Base-by-base conservation (phyloP, 139 green algal genomes). In the Micractinium sp. region DNA sequence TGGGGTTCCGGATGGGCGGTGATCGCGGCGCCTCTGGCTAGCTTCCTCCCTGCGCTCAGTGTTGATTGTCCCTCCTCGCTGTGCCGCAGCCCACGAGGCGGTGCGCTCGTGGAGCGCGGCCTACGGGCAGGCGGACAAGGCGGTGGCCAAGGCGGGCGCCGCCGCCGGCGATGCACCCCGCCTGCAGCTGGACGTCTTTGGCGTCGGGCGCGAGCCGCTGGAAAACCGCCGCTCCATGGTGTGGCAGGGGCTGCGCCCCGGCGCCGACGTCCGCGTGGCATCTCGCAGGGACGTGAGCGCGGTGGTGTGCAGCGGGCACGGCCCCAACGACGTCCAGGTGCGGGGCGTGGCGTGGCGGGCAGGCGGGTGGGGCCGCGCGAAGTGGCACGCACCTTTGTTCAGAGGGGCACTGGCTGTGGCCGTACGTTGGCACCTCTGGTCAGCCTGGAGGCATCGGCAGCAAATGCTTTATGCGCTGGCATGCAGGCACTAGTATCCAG, bases 71-170 rank as follows among this genome's bases (percentile, higher is more conserved):
- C 67, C 27, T 77, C 29, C 1, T 4, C 38, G 1, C 71, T 77
- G 31, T 33, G 71, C 31, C 77, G 77, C 78, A 83, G 78, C 78
- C 47, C 78, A 84, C 29, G 41, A 67, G 41, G 78, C 78, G 38
- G 41, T 84, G 78, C 78, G 78, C 78, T 84, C 41, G 78, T 67
- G 78, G 78, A 63, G 56, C 78, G 31, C 78, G 0, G 78, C 78
- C 27, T 41, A 84, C 53, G 78, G 78, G 27, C 41, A 63, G 29
- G 41, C 29, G 13, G 41, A 84, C 41, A 47, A 47, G 2, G 41
- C 41, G 78, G 41, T 31, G 15, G 56, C 41, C 29, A 47, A 84
- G 41, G 78, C 29, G n/a, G 41, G 23, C 77, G 38, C 38, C 25
- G 77, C 22, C 38, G 38, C 47, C 47, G 47, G 47, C 47, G 47